These are phyloP conservation scores for Hemisphaericaspora lyxosophila DNA, from an alignment of 1,139 yeast species.

Conservation along the genomic window DNA sequence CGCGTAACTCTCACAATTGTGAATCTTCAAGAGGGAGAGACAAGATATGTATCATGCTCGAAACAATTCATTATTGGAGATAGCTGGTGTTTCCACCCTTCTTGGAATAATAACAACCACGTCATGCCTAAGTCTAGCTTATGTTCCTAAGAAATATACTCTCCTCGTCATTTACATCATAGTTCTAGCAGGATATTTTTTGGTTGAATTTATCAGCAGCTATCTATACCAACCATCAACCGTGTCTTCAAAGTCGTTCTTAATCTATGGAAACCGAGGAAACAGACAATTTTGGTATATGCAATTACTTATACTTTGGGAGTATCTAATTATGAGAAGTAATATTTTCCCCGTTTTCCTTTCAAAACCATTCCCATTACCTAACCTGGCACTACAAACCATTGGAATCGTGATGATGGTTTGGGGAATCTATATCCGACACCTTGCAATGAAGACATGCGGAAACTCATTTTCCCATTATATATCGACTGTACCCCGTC, in stretches of 20 bases:
- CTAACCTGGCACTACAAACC: background rate
- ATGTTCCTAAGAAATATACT: conserved; percentile 3
- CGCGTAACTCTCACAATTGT: no score
- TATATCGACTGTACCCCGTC: conserved; percentile 14
- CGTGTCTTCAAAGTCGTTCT: conserved; percentile 32
- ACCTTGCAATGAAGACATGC: conserved; percentile 34
- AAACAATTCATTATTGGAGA: conserved; percentile 23
- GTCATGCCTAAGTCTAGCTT: conserved; percentile 5
- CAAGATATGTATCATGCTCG: conserved; percentile 12
- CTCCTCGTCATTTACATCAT: conserved; percentile 20
- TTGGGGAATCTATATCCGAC: conserved; percentile 28
- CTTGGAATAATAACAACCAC: conserved; percentile 24
- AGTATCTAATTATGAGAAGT: conserved; percentile 17
- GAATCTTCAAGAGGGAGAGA: no score
- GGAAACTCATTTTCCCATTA: conserved; percentile 40
- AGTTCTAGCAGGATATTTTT: conserved; percentile 26
- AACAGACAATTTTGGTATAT: conserved; percentile 32
- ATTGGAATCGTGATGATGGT: conserved; percentile 18
- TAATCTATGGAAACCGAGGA: conserved; percentile 40
- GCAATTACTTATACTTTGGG: conserved; percentile 29
- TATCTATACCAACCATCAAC: conserved; percentile 24
- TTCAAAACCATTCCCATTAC: conserved; percentile 1
- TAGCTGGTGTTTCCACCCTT: conserved; percentile 20
- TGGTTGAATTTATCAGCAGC: conserved; percentile 31
- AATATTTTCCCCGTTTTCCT: background rate